A percentile compares a stretch with the other conserved stretches of the same genome.
phyloP scores from a whole-genome alignment of 1,139 yeast genomes.

The Zygoascus meyerae region DNA sequence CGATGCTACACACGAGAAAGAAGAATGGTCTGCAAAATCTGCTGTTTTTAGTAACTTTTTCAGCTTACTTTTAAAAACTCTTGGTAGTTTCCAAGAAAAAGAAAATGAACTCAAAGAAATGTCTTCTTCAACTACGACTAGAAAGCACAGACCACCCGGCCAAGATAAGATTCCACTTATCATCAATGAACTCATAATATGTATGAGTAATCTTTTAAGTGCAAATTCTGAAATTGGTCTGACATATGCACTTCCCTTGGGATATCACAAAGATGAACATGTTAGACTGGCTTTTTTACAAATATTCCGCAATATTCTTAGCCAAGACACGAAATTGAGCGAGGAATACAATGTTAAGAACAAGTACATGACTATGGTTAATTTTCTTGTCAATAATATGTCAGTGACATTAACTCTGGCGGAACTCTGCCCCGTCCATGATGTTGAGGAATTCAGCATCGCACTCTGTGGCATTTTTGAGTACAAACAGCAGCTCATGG shows the following conservation, averaged over 20 bases:
- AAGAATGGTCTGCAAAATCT: slow-evolving; percentile 52
- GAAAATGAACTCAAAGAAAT: slow-evolving; percentile 13
- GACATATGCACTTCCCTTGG: slow-evolving; percentile 70
- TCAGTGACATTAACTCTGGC: slow-evolving; percentile 24
- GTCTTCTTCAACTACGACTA: neutral
- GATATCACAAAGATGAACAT: slow-evolving; percentile 61
- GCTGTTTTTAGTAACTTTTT: slow-evolving; percentile 68
- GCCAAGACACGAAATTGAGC: slow-evolving; percentile 35
- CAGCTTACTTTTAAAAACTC: slow-evolving; percentile 60
- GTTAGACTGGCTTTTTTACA: slow-evolving; percentile 69
- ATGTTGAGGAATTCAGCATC: slow-evolving; percentile 67
- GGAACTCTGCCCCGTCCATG: slow-evolving; percentile 53
- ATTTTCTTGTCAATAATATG: slow-evolving; percentile 18
- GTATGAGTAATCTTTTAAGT: slow-evolving; percentile 62
- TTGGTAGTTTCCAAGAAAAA: slow-evolving; percentile 49
- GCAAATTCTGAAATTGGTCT: slow-evolving; percentile 76
- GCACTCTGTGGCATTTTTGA: slow-evolving; percentile 61
- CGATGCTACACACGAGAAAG: slow-evolving; percentile 41
- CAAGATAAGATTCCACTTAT: slow-evolving; percentile 16
- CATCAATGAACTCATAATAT: slow-evolving; percentile 60
- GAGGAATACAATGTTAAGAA: slow-evolving; percentile 32
- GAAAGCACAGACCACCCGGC: neutral
- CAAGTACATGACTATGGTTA: slow-evolving; percentile 31
- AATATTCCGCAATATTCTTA: slow-evolving; percentile 65
- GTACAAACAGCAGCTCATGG: slow-evolving; percentile 48